A percentile compares a stretch with the other conserved stretches of the same genome.
phyloP scores from a whole-genome alignment of 306 rosid genomes.

The Canavalia ensiformis region DNA sequence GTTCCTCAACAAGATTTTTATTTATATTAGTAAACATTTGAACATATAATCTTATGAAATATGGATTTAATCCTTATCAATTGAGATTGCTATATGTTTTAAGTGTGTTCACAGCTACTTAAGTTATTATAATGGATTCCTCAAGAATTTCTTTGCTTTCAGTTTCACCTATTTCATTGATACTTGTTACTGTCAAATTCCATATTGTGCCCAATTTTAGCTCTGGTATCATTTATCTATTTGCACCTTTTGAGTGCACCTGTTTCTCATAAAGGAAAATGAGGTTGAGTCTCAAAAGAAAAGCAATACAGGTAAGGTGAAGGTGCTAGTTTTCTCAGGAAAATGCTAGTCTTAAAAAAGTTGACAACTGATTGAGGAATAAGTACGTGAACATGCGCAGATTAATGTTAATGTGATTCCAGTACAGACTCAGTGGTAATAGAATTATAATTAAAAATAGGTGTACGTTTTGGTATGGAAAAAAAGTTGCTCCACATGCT shows the following conservation, averaged over 20 bases:
- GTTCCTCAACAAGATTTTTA: too few relatives aligned
- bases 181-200: neutral
- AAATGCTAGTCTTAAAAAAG: neutral
- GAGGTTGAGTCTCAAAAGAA: slow-evolving; percentile 25
- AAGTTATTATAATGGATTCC: neutral
- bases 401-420: neutral
- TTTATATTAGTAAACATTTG: too few relatives aligned
- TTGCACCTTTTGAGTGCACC: slow-evolving; percentile 4
- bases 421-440: neutral
- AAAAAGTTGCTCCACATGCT: neutral
- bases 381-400: slow-evolving; percentile 10
- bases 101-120: neutral
- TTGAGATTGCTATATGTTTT: neutral
- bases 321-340: slow-evolving; percentile 12
- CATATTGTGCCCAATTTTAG: slow-evolving; percentile 14
- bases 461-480: neutral
- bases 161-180: neutral
- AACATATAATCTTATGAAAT: too few relatives aligned
- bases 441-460: neutral
- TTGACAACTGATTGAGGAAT: slow-evolving; percentile 6
- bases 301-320: neutral
- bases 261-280: neutral
- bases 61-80: too few relatives aligned
- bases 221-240: slow-evolving; percentile 17
- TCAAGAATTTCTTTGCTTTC: slow-evolving; percentile 12